Evolutionary conservation across 306 rosid genomes (phyloP), one percentile per base, ranked within the genome.

Genomic region (Vigna mungo): DNA sequence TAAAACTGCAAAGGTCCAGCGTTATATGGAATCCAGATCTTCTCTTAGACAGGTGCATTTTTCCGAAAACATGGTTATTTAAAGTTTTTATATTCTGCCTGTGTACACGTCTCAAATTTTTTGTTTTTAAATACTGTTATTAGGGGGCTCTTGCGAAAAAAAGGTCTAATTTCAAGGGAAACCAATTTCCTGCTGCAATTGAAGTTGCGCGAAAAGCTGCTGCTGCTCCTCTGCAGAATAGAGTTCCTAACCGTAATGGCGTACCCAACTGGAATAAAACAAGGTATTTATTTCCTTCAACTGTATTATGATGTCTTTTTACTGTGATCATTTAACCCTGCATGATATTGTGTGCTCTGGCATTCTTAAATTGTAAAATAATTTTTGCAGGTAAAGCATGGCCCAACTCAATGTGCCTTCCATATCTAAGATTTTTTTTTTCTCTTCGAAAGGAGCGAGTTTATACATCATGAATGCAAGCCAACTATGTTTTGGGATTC

Each of bases 61-160:
- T 52, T 65, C 36, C 53, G 41, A 72, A 61, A 63, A 17, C 68
- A 48, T 20, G 2, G 7, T 58, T 14, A 16, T 71, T 64, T 32
- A 2, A 32, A 64, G 41, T 7, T 70, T 9, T 66, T 47, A 53
- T 16, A 39, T 43, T 68, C 39, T 52, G 69, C 43, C 2, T 78
- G 53, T 60, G 14, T 37, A 9, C 51, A 6, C 56, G n/a, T 67
- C 39, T 49, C 27, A 25, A 4, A 23, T 59, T 2, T 47, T 34
- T 36, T 30, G 0, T 53, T 6, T 65, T 71, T 9, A 16, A 55
- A 32, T 48, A 67, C 47, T 58, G 52, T 71, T 23, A 68, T 67
- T 82, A 95, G 99, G 98, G 97, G 23, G 83, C 78, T 65, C 84
- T 96, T 63, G 92, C 98, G 54, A 89, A 85, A 79, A 89, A 94